Evolutionary conservation across 140 eudicot genomes (phyloP), one percentile per base, ranked within the genome.

Genomic region (Stevia rebaudiana): DNA sequence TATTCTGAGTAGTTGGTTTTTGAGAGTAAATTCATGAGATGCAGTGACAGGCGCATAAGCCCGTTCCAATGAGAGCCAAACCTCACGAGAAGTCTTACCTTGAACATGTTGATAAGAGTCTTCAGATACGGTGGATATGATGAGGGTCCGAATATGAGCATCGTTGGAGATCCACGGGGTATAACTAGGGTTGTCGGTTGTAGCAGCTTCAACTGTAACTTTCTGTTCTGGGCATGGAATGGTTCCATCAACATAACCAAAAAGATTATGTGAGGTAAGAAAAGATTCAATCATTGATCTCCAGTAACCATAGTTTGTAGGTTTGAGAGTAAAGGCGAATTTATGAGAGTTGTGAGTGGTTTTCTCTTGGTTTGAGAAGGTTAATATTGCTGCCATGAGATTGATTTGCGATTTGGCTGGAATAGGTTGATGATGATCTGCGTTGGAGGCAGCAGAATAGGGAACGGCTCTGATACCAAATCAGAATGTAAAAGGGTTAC

Each of bases 341-440:
- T 54, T 54, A 37, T 54, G 61, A 54, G 65, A 58, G 30, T 58
- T 58, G 28, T 58, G 47, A 10, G 40, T 58, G 10, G 65, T 35
- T 3, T 58, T 58, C 17, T 58, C 65, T 22, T 50, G 72, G 17
- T 51, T 6, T 35, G 51, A 50, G 8, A 52, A 49, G 7, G 8
- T 18, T 0, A 28, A 2, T 2, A 30, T 55, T 0, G 62, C 62
- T 30, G 42, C 62, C 62, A 55, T 28, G 33, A 4, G 4, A 1
- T 28, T 2, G 4, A 1, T 28, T 28, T 28, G 33, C 4, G 33
- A 28, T 28, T 2, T 28, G 4, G 33, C 3, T 4, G 33, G 33
- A 28, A 28, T 28, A 1, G 33, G 4, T 28, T 28, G 2, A 28
- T 28, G 33, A 2, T 28, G 33, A 28, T 28, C 4, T 2, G 33